These are phyloP conservation scores for Avicennia marina DNA, from an alignment of 257 asterid species.

Conservation along the genomic window DNA sequence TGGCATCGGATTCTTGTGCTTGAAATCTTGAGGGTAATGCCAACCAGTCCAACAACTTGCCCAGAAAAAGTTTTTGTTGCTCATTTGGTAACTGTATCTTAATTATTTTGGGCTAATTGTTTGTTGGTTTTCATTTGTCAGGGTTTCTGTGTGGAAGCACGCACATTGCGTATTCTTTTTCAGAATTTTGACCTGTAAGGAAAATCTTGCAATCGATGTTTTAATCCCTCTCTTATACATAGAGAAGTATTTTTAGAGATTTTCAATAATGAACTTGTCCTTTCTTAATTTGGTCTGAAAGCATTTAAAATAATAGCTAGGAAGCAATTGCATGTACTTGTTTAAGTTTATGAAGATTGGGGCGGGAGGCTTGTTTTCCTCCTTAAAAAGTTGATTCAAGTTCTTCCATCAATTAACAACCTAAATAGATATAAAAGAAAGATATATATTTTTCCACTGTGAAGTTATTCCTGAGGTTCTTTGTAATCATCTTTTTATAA, in stretches of 20 bases:
- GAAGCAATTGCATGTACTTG: background rate
- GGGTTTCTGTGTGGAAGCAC: slow-evolving; percentile 99
- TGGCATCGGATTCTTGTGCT: slow-evolving; percentile 99
- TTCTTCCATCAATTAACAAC: background rate
- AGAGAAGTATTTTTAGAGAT: background rate
- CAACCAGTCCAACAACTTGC: slow-evolving; percentile 8
- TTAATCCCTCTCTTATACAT: slow-evolving; percentile 16
- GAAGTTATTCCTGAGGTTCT: background rate
- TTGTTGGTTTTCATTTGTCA: slow-evolving; percentile 30
- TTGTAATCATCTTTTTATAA: background rate
- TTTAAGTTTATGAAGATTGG: background rate
- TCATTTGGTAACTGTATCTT: slow-evolving; percentile 10
- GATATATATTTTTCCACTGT: background rate
- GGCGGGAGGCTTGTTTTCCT: background rate
- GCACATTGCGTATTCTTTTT: slow-evolving; percentile 81
- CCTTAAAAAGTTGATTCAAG: too few species aligned
- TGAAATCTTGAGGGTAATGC: slow-evolving; percentile 87
- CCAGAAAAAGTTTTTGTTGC: slow-evolving; percentile 14
- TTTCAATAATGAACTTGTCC: background rate
- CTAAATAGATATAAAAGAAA: background rate
- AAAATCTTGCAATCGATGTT: slow-evolving; percentile 8
- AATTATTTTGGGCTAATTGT: slow-evolving; percentile 19
- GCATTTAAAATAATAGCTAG: slow-evolving; percentile 1
- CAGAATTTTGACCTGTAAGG: slow-evolving; percentile 97
- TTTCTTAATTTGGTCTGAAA: background rate